These are phyloP conservation scores for Trichoderma arundinaceum DNA, from an alignment of 2,329 filamentous ascomycete species.

Conservation along the genomic window DNA sequence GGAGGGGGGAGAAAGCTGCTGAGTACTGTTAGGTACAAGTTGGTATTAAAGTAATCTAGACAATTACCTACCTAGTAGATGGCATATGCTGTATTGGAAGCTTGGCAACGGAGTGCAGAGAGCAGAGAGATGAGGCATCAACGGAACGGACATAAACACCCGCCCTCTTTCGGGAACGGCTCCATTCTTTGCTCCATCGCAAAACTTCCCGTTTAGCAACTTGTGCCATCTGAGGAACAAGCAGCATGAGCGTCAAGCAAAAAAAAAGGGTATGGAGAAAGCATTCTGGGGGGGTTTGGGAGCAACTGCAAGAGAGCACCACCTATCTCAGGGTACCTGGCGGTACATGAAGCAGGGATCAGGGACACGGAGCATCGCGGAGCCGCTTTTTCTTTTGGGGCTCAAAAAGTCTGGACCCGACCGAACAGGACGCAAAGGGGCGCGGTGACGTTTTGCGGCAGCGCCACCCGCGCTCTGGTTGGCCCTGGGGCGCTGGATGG, in stretches of 20 bases:
- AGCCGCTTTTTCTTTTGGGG: constrained; percentile 29
- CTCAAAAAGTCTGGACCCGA: constrained; percentile 33
- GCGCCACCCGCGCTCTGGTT: constrained; percentile 31
- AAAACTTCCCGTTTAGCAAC: too few species aligned
- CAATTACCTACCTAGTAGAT: too few species aligned
- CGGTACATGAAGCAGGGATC: constrained; percentile 20
- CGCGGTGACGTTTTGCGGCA: constrained; percentile 36
- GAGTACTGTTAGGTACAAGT: too few species aligned
- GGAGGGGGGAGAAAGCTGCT: background rate
- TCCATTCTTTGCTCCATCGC: background rate
- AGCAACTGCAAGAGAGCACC: background rate
- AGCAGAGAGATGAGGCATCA: too few species aligned
- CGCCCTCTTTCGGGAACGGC: background rate
- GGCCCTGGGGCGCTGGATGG: constrained; percentile 23
- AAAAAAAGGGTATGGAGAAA: background rate
- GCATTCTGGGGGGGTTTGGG: too few species aligned
- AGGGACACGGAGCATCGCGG: constrained; percentile 22
- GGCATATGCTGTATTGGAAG: too few species aligned
- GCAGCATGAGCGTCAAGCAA: too few species aligned
- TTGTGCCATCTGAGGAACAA: background rate
- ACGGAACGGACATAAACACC: too few species aligned
- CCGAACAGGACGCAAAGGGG: constrained; percentile 33
- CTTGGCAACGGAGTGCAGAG: too few species aligned
- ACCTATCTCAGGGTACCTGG: too few species aligned
- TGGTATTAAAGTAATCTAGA: too few species aligned